Evolutionary conservation across 208 protist genomes (phyloP).

Genomic region (Crithidia bombi): DNA sequence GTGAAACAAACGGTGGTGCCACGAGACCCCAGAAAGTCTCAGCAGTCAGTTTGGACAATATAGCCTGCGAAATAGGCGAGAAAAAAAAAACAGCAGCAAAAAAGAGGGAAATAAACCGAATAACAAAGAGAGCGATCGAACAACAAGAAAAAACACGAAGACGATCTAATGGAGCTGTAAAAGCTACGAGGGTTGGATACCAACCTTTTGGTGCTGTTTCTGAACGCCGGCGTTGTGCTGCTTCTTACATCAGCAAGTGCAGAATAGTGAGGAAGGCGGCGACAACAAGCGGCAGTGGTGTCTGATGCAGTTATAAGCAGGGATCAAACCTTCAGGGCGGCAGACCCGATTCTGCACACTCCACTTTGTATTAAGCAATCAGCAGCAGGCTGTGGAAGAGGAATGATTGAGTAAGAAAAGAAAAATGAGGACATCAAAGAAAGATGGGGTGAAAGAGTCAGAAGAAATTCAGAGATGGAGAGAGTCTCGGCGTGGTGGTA

Average conservation of each 20-base stretch:
- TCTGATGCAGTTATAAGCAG: not conserved
- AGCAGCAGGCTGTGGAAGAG: not conserved
- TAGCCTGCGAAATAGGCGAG: not conserved
- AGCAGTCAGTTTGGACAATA: no score
- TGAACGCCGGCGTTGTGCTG: no score
- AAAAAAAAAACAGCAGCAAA: not conserved
- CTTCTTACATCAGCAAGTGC: not conserved
- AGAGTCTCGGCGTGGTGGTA: no score
- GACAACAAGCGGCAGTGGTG: not conserved
- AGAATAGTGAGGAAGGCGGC: not conserved
- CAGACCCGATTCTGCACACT: not conserved
- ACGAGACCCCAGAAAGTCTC: no score
- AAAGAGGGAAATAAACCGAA: conserved; percentile 26
- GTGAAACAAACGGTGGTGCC: no score
- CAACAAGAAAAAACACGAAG: not conserved
- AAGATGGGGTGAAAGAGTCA: no score
- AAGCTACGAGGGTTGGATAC: not conserved
- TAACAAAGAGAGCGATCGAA: conserved; percentile 1
- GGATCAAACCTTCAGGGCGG: not conserved
- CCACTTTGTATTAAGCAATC: not conserved
- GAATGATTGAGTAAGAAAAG: not conserved
- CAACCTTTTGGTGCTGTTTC: no score
- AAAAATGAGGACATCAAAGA: not conserved
- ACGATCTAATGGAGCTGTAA: no score
- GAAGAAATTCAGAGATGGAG: no score